A percentile compares a stretch with the other conserved stretches of the same genome.
These are phyloP conservation scores for Yamadazyma tumulicola DNA, from an alignment of 805 yeast species.

Conservation along the genomic window DNA sequence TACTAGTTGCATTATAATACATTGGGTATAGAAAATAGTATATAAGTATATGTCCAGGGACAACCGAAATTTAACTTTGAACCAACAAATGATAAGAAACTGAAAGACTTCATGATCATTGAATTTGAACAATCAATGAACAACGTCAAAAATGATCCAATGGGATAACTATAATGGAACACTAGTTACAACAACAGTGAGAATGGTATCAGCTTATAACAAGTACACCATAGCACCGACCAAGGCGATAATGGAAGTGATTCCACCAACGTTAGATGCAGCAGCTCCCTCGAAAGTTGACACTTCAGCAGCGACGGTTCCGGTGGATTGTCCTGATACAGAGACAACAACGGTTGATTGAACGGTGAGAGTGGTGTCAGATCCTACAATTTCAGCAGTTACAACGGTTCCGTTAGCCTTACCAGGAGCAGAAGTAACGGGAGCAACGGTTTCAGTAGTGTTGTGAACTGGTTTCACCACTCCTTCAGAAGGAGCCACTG, in stretches of 20 bases:
- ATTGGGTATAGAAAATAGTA: background rate
- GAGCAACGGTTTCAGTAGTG: conserved; percentile 15
- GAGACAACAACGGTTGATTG: conserved; percentile 10
- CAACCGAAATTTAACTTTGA: no score
- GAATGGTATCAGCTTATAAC: no score
- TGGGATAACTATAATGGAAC: background rate
- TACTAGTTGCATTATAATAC: background rate
- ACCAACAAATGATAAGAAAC: no score
- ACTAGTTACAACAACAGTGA: conserved; percentile 7
- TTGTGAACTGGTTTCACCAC: conserved; percentile 16
- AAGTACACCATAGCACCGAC: conserved; percentile 28
- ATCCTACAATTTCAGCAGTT: conserved; percentile 7
- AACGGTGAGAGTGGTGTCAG: conserved; percentile 9
- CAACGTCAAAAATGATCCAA: no score
- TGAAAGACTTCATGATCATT: no score
- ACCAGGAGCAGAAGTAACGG: conserved; percentile 17
- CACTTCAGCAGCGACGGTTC: conserved; percentile 13
- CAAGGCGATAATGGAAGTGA: conserved; percentile 30
- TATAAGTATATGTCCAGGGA: background rate
- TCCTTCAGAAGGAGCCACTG: conserved; percentile 18
- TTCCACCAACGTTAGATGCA: conserved; percentile 24
- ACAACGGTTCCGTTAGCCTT: conserved; percentile 11
- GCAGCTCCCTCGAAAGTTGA: conserved; percentile 26
- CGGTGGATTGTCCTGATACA: conserved; percentile 18
- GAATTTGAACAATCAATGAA: no score